Base-by-base conservation (phyloP, 208 protist genomes). In the Leishmania tarentolae region DNA sequence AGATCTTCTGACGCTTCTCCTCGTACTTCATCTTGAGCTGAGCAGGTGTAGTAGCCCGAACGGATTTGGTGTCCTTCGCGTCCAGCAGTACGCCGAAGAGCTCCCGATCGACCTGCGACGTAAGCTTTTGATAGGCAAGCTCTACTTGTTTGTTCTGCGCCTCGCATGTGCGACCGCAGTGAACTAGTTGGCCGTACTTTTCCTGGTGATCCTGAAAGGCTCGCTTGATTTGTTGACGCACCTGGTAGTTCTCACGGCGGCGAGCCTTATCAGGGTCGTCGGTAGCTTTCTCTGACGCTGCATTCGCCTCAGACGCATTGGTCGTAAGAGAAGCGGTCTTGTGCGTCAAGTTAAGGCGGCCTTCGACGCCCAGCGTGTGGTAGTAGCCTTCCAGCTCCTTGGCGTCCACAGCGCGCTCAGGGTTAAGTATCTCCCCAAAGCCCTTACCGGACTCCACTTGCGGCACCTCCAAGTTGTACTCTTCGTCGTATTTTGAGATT, bases 391-490 rank as follows among this genome's bases (percentile, higher is more conserved):
- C 93, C 69, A 94, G 76, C 44, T 95, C 91, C 24, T 80, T 57
- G 57, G 80, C 37, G 75, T 75, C 35, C 56, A 75, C n/a, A 50
- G 75, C 57, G 40, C 79, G 74, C 24, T 79, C 78, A 35, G 87
- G 61, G 66, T 77, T 78, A 6, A 93, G 61, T n/a, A 88, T 63
- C 78, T 93, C 88, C 56, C 90, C 90, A 85, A 95, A 95, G 57
- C 92, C 93, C 40, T 83, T 86, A 31, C 92, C 93, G 75, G 84
- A 94, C 78, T 94, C 91, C 40, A 97, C 81, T 77, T 97, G 93
- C 40, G 93, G 93, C 35, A 95, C 90, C 84, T 97, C 92, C 9
- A 97, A 21, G 76, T 92, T 93, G 87, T 92, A 95, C 88, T 97
- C 94, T 61, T 91, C 87, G 78, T 97, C 94, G 70, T 95, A 97